A percentile compares a stretch with the other conserved stretches of the same genome.
Conservation (phyloP, 805 yeast species). For the Cyberlindnera mississippiensis region DNA sequence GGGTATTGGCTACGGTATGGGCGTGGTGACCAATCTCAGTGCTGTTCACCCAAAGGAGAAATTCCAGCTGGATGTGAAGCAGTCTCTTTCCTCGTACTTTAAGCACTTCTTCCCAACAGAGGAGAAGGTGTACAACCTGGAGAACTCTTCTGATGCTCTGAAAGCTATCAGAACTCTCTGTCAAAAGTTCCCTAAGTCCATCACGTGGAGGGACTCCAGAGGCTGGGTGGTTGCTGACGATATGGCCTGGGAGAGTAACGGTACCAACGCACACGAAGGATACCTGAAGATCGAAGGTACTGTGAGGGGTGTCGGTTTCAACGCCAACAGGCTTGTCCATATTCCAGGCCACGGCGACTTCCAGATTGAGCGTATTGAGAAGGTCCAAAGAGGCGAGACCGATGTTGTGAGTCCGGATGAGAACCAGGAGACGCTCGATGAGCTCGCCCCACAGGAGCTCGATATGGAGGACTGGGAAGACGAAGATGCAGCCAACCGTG, state of each 20-base stretch:
- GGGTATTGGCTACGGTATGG: slow-evolving; percentile 81
- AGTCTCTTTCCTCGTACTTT: slow-evolving; percentile 62
- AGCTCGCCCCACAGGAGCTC: slow-evolving; percentile 50
- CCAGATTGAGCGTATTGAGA: slow-evolving; percentile 66
- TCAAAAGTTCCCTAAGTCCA: slow-evolving; percentile 80
- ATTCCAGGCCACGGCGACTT: slow-evolving; percentile 90
- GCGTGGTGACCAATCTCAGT: slow-evolving; percentile 73
- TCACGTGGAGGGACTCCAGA: slow-evolving; percentile 91
- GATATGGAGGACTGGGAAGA: slow-evolving; percentile 43
- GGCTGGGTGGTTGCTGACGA: slow-evolving; percentile 80
- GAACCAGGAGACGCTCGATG: slow-evolving; percentile 55
- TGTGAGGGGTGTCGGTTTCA: slow-evolving; percentile 83
- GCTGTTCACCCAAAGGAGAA: slow-evolving; percentile 67
- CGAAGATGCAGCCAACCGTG: slow-evolving; percentile 28
- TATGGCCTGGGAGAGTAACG: slow-evolving; percentile 38
- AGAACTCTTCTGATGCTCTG: slow-evolving; percentile 60
- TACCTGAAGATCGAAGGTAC: slow-evolving; percentile 69
- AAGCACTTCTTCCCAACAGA: slow-evolving; percentile 76
- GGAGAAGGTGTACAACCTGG: slow-evolving; percentile 73
- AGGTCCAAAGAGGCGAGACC: slow-evolving; percentile 31
- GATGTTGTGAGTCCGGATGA: slow-evolving; percentile 34
- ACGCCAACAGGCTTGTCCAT: slow-evolving; percentile 73
- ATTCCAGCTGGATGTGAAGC: slow-evolving; percentile 65
- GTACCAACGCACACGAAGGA: slow-evolving; percentile 30
- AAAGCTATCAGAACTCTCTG: slow-evolving; percentile 73